Evolutionary conservation across 2,329 filamentous ascomycete genomes (phyloP), one percentile per base, ranked within the genome.

Genomic region (Chrysoporthe cubensis): DNA sequence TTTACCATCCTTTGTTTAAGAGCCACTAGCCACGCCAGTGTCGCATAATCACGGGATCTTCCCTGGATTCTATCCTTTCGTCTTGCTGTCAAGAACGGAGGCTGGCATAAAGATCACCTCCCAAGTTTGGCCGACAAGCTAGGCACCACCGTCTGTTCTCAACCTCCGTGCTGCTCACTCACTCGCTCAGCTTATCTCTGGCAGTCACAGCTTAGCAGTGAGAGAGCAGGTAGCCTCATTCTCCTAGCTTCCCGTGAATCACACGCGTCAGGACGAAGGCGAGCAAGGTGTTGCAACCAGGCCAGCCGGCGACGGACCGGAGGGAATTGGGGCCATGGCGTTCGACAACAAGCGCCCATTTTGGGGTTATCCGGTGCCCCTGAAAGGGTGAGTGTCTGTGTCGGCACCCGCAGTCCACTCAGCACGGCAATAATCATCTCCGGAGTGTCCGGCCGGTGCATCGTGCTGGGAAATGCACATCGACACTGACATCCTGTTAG

Each of bases 401-500:
- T n/a, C 60, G 9, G 21, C n/a, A 42, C 11, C 46, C 26, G 50
- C 5, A 18, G 43, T 26, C 37, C 37, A 57, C 37, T 34, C 44
- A 46, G 56, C 13, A 61, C 60, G 18, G 48, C 44, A 13, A 14
- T 13, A 13, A 40, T 40, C 37, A 40, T 40, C 9, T 9, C 37
- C 37, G 37, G 37, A 40, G 37, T 40, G 37, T 40, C 46, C 50
- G 26, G 9, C 50, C 32, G 26, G n/a, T 34, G 4, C 54, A n/a
- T 57, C 2, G 32, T 26, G 7, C 37, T 14, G 34, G n/a, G 40
- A n/a, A 14, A 26, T 42, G 21, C 8, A 11, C 13, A 26, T 9
- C 21, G 52, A 52, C 46, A 44, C 68, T 71, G 26, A 72, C 69
- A 54, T 11, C 56, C n/a, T 18, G 34, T 11, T 65, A 80, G 79